phyloP scores from a whole-genome alignment of 495 filamentous ascomycete species.

The Tuber borchii region DNA sequence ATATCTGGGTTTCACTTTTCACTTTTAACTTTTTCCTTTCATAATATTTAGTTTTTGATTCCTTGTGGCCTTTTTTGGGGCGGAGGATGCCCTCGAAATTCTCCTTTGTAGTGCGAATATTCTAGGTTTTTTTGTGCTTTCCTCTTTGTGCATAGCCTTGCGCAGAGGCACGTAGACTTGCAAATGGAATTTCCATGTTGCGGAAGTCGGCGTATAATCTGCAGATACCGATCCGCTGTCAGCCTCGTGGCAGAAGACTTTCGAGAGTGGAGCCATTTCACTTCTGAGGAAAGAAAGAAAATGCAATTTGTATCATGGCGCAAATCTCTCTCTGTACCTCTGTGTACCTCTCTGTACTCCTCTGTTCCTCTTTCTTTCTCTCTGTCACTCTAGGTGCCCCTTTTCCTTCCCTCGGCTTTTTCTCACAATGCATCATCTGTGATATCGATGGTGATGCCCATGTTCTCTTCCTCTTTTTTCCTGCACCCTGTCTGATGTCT shows the following conservation, averaged over 20 bases:
- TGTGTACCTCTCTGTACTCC: constrained; percentile 9
- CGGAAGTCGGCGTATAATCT: constrained; percentile 31
- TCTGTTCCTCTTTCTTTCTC: constrained; percentile 1
- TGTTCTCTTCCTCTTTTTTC: not conserved
- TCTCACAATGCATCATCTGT: not conserved
- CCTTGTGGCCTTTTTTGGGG: not conserved
- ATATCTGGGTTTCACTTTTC: not conserved
- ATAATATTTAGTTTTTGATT: not conserved
- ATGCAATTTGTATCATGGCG: not conserved
- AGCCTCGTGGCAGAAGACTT: constrained; percentile 34
- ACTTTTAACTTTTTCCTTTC: not conserved
- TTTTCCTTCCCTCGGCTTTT: not conserved
- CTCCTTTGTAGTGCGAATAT: not conserved
- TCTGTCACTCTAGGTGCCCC: not conserved
- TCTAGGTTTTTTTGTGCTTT: not conserved
- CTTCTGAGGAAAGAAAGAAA: not conserved
- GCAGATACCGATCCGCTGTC: constrained; percentile 36
- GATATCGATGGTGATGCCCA: not conserved
- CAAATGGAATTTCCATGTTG: constrained; percentile 28
- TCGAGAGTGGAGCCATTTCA: not conserved
- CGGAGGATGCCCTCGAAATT: not conserved
- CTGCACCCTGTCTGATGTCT: not conserved
- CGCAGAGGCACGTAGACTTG: not conserved
- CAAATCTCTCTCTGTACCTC: constrained; percentile 15
- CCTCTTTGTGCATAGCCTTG: not conserved